Base-by-base conservation (phyloP, 495 filamentous ascomycete genomes). In the Xylaria bambusicola region DNA sequence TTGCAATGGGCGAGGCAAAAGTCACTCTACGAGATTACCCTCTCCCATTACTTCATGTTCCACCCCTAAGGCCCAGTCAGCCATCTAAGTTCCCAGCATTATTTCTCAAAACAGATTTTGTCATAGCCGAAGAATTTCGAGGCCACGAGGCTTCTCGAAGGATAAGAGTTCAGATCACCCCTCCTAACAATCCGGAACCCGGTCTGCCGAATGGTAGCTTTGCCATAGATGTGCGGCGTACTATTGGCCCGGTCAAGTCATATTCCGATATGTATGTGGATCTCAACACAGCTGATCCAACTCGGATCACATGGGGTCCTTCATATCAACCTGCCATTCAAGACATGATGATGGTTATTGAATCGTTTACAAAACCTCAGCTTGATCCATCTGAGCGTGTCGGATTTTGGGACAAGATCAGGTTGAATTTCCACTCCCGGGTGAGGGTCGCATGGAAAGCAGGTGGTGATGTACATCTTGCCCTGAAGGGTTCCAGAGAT, bases 301-400 rank as follows among this genome's bases (percentile, higher is more conserved):
- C 94, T 7, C 86, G 89, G 55, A 93, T 98, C 50, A 97, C 92
- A 29, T 99, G 94, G 94, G 91, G 93, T 38, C 90, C 92, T 56
- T 96, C 94, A 0, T 98, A 98, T 68, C 94, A 99, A 62, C 94
- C 94, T 24, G 95, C 93, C 10, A 97, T 99, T 53, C 94, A 99
- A 72, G 94, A 99, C 66, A 97, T 97, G 90, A 99, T 99, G 94
- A 97, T 98, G 85, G 91, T 95, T 23, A 91, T 99, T 58, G 94
- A 99, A 77, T 89, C 89, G 0, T 97, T 99, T 75, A 96, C 93
- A 9, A 99, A 98, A 64, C 90, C 91, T 4, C 92, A 95, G 62
- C 79, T 96, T 38, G 94, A 98, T 73, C 89, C 90, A 5, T 97
- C 93, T 0, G 94, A 99, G 40, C 84, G 90, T 42, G 90, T 91